Conservation (phyloP, 1,139 yeast species). For the Nematodospora anomalae region DNA sequence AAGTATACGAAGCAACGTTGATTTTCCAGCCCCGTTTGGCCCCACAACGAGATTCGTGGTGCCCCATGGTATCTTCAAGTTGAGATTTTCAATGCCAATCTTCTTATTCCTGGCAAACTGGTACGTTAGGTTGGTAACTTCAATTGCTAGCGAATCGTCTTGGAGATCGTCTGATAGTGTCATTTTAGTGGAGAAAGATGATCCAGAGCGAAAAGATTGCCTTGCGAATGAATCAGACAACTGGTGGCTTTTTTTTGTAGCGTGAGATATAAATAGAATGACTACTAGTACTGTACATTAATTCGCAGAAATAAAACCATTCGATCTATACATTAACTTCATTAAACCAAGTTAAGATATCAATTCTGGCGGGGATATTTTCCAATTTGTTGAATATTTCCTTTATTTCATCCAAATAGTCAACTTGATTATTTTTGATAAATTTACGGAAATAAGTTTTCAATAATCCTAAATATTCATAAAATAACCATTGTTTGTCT, state of each 20-base stretch:
- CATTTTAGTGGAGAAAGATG: too few relatives aligned
- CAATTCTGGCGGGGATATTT: conserved; percentile 29
- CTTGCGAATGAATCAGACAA: too few relatives aligned
- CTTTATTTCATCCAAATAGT: conserved; percentile 24
- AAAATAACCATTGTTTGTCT: conserved; percentile 45
- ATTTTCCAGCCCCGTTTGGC: conserved; percentile 97
- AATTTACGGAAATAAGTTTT: conserved; percentile 41
- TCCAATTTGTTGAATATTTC: conserved; percentile 22
- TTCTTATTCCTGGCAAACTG: conserved; percentile 63
- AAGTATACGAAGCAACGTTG: conserved; percentile 75
- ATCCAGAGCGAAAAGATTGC: too few relatives aligned
- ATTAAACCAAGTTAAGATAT: conserved; percentile 31
- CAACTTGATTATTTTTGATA: conserved; percentile 16
- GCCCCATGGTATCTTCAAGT: conserved; percentile 62
- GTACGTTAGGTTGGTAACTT: conserved; percentile 66
- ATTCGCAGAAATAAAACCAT: too few relatives aligned
- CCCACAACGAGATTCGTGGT: conserved; percentile 81
- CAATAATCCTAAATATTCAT: conserved; percentile 45
- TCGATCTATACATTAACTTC: conserved; percentile 2
- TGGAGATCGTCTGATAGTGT: conserved; percentile 8
- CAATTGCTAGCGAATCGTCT: conserved; percentile 51
- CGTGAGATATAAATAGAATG: too few relatives aligned
- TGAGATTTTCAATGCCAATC: conserved; percentile 68
- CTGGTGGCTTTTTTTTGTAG: not conserved
- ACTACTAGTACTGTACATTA: too few relatives aligned